Evolutionary conservation across 306 rosid genomes (phyloP).

Genomic region (Nissolia schottii): DNA sequence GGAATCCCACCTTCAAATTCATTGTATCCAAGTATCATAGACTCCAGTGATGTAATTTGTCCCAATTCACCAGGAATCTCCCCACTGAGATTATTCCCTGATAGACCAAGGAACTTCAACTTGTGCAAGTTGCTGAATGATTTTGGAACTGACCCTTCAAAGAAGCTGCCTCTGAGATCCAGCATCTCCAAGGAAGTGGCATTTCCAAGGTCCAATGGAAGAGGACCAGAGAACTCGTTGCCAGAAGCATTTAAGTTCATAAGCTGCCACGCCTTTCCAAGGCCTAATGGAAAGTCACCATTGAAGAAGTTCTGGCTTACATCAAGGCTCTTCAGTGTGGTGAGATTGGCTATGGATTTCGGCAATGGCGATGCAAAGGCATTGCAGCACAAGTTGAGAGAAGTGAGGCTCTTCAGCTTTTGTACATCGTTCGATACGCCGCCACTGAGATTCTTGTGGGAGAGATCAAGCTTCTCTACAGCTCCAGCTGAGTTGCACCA

Average conservation of each 20-base stretch:
- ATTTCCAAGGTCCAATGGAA: constrained; percentile 76
- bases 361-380: constrained; percentile 66
- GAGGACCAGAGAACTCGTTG: constrained; percentile 67
- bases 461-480: constrained; percentile 67
- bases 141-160: constrained; percentile 62
- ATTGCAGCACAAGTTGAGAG: constrained; percentile 75
- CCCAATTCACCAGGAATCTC: constrained; percentile 74
- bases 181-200: constrained; percentile 61
- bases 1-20: constrained; percentile 81
- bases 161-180: constrained; percentile 92
- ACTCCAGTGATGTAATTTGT: constrained; percentile 64
- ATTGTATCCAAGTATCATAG: constrained; percentile 75
- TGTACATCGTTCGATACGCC: constrained; percentile 53
- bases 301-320: constrained; percentile 75
- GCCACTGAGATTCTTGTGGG: constrained; percentile 89
- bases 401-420: constrained; percentile 43
- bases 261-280: constrained; percentile 47
- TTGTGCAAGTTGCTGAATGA: constrained; percentile 58
- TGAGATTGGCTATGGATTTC: constrained; percentile 58
- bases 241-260: constrained; percentile 63
- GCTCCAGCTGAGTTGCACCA: constrained; percentile 59
- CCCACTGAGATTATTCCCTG: constrained; percentile 86
- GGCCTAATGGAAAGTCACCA: constrained; percentile 66
- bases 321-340: constrained; percentile 57
- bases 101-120: constrained; percentile 90